A percentile compares a stretch with the other conserved stretches of the same genome.
These are phyloP conservation scores for Saccharomycopsis sp. DNA, from an alignment of 805 yeast species.

Conservation along the genomic window DNA sequence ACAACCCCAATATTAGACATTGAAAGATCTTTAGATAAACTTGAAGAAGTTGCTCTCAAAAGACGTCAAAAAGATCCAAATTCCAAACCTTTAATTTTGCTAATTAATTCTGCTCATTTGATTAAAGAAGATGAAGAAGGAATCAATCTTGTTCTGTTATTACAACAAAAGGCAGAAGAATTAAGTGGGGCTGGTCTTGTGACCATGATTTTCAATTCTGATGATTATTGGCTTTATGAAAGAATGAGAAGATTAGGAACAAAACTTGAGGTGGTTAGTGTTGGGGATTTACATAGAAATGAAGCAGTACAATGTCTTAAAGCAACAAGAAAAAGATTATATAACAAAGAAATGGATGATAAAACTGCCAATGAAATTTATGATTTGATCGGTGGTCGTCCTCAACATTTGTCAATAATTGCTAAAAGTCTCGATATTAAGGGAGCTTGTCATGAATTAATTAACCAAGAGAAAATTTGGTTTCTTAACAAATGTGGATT, in stretches of 20 bases:
- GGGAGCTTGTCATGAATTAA: conserved; percentile 54
- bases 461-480: conserved; percentile 80
- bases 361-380: conserved; percentile 43
- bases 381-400: conserved; percentile 71
- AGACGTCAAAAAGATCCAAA: conserved; percentile 29
- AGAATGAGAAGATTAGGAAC: conserved; percentile 64
- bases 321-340: conserved; percentile 36
- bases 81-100: conserved; percentile 50
- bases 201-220: conserved; percentile 59
- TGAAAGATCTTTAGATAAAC: conserved; percentile 68
- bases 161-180: conserved; percentile 77
- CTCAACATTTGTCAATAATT: conserved; percentile 70
- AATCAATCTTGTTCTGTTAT: conserved; percentile 51
- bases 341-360: conserved; percentile 29
- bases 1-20: conserved; percentile 74
- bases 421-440: conserved; percentile 47
- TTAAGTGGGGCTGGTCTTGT: conserved; percentile 65
- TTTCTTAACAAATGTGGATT: conserved; percentile 74
- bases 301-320: conserved; percentile 48
- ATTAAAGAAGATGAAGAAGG: conserved; percentile 73
- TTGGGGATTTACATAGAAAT: conserved; percentile 45
- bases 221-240: conserved; percentile 82
- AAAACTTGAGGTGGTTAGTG: conserved; percentile 60
- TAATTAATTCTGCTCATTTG: conserved; percentile 67
- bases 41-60: conserved; percentile 60